phyloP scores from a whole-genome alignment of 805 yeast genomes.

The Yamadazyma nakazawae region DNA sequence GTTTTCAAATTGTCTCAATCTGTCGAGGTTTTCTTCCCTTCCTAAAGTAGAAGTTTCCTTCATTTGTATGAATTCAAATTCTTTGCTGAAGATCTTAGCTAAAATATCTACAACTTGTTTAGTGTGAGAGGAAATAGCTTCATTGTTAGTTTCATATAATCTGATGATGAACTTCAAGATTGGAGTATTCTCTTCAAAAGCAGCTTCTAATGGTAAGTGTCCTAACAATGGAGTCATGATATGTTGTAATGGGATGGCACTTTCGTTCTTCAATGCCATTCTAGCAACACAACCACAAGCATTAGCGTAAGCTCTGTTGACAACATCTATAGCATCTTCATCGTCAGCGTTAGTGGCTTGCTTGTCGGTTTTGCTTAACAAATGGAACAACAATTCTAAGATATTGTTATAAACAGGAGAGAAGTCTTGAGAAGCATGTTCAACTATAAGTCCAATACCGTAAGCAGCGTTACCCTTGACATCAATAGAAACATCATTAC shows the following conservation, averaged over 20 bases:
- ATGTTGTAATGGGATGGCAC: conserved; percentile 66
- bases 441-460: conserved; percentile 81
- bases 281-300: conserved; percentile 97
- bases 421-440: conserved; percentile 53
- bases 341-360: conserved; percentile 43
- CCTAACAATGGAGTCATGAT: conserved; percentile 73
- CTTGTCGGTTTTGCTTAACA: conserved; percentile 63
- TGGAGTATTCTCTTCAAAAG: conserved; percentile 90
- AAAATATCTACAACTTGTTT: conserved; percentile 65
- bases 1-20: conserved; percentile 72
- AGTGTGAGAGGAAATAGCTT: conserved; percentile 51
- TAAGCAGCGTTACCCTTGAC: conserved; percentile 95
- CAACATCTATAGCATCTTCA: conserved; percentile 74
- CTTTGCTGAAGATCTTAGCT: conserved; percentile 68
- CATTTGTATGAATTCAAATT: conserved; percentile 67
- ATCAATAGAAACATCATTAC: conserved; percentile 75
- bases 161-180: conserved; percentile 74
- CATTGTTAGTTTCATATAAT: conserved; percentile 63
- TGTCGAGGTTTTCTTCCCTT: conserved; percentile 77
- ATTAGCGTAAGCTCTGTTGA: conserved; percentile 84
- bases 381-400: conserved; percentile 72
- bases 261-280: conserved; percentile 70
- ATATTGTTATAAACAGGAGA: conserved; percentile 64
- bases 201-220: conserved; percentile 84
- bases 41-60: conserved; percentile 76